Evolutionary conservation across 2,329 filamentous ascomycete species (phyloP).

Genomic region (Tolypocladium tundrense): DNA sequence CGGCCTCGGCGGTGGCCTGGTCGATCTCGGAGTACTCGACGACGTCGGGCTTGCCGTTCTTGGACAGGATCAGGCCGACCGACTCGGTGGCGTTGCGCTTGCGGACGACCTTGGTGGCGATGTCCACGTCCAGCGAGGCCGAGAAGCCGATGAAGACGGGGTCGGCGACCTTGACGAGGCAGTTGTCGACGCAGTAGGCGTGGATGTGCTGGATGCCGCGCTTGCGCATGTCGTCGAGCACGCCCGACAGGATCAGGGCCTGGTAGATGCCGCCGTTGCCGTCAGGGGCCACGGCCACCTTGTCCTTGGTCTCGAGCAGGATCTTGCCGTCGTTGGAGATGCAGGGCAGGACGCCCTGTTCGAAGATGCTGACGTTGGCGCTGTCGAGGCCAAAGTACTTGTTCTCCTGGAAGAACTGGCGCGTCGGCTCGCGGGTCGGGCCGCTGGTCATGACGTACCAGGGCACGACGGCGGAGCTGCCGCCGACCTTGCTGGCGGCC

Average conservation of each 20-base stretch:
- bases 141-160: constrained; percentile 92
- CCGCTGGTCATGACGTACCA: constrained; percentile 99
- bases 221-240: constrained; percentile 78
- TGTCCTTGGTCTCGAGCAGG: constrained; percentile 79
- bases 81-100: constrained; percentile 96
- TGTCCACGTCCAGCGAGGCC: constrained; percentile 78
- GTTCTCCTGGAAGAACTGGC: constrained; percentile 84
- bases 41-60: constrained; percentile 93
- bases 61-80: constrained; percentile 85
- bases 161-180: constrained; percentile 96
- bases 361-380: constrained; percentile 84
- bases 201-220: constrained; percentile 92
- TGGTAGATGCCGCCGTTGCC: constrained; percentile 97
- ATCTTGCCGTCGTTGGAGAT: constrained; percentile 98
- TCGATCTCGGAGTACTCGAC: constrained; percentile 99
- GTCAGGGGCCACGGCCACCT: constrained; percentile 89
- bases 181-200: constrained; percentile 98
- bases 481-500: constrained; percentile 57
- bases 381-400: constrained; percentile 81
- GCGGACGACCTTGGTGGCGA: constrained; percentile 97
- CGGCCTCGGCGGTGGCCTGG: constrained; percentile 75
- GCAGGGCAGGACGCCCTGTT: constrained; percentile 93
- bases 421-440: constrained; percentile 83
- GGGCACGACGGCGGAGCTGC: constrained; percentile 56
- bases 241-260: constrained; percentile 69